Evolutionary conservation across 768 basidiomycete genomes (phyloP).

Genomic region (Punctularia strigosozonata): DNA sequence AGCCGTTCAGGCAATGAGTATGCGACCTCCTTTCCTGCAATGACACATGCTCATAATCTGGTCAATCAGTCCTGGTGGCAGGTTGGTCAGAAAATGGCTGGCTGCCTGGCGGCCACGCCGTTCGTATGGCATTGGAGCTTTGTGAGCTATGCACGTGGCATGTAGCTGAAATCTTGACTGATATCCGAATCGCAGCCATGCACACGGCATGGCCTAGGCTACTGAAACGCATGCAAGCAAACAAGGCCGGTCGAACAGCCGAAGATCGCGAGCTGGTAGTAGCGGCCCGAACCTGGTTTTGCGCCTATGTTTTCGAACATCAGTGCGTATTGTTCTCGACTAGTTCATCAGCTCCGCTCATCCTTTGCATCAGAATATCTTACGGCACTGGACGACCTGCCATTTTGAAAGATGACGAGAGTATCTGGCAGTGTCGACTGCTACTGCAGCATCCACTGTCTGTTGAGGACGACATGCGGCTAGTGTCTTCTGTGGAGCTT

Average conservation of each 20-base stretch:
- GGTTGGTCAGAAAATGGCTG: conserved; percentile 97
- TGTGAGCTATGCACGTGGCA: conserved; percentile 37
- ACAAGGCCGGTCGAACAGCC: conserved; percentile 41
- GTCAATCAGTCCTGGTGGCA: conserved; percentile 62
- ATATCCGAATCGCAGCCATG: conserved; percentile 40
- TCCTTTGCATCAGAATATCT: too few species aligned
- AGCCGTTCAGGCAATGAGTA: conserved; percentile 90
- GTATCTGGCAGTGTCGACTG: conserved; percentile 69
- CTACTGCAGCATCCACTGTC: conserved; percentile 80
- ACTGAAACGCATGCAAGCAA: conserved; percentile 62
- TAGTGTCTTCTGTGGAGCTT: conserved; percentile 89
- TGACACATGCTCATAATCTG: conserved; percentile 2
- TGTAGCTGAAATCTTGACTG: not conserved
- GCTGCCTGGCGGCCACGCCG: conserved; percentile 92
- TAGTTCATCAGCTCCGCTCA: conserved; percentile 2
- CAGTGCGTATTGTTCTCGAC: conserved; percentile 46
- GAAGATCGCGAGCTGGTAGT: conserved; percentile 73
- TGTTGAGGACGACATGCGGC: conserved; percentile 88
- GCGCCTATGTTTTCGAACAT: conserved; percentile 87
- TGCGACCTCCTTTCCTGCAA: conserved; percentile 17
- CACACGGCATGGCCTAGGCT: conserved; percentile 88
- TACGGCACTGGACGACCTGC: conserved; percentile 93
- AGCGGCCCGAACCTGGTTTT: conserved; percentile 84
- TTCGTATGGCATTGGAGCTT: conserved; percentile 91
- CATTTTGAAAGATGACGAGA: conserved; percentile 86